Evolutionary conservation across 2,329 filamentous ascomycete species (phyloP).

Genomic region (Aspergillus melleus): DNA sequence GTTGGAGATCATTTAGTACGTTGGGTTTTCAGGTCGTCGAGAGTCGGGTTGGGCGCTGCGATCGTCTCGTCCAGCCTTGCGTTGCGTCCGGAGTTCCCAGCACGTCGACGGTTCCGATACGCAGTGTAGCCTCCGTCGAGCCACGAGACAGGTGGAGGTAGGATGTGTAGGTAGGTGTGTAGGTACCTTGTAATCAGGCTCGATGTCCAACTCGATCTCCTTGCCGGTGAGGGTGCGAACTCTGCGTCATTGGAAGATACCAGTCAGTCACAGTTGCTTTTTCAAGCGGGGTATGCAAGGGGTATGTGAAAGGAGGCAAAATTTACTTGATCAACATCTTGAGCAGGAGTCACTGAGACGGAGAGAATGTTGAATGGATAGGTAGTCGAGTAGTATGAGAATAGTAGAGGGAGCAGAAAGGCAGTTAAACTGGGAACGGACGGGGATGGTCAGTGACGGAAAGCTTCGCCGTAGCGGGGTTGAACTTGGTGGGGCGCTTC

Average conservation of each 20-base stretch:
- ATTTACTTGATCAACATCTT: conserved; percentile 56
- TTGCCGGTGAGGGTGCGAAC: conserved; percentile 97
- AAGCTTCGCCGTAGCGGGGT: conserved; percentile 32
- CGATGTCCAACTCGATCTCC: conserved; percentile 98
- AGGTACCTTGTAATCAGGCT: conserved; percentile 82
- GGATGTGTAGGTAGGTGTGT: background rate
- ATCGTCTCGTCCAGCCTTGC: background rate
- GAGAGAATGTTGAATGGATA: background rate
- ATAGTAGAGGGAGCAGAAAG: conserved; percentile 15
- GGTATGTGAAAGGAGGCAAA: background rate
- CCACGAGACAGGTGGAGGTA: background rate
- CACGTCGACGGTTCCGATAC: background rate
- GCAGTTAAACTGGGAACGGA: conserved; percentile 10
- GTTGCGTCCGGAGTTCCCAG: background rate
- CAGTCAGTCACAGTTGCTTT: conserved; percentile 3
- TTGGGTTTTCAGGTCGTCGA: background rate
- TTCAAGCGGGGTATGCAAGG: background rate
- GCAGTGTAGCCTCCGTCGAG: background rate
- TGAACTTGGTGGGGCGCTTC: conserved; percentile 28
- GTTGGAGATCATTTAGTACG: background rate
- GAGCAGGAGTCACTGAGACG: conserved; percentile 3
- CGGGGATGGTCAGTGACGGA: conserved; percentile 19
- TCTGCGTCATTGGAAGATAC: conserved; percentile 51
- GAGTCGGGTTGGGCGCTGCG: background rate
- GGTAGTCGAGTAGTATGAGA: conserved; percentile 6